Evolutionary conservation across 192 early-diverging fungal genomes (phyloP).

Genomic region (Pilobolus umbonatus): DNA sequence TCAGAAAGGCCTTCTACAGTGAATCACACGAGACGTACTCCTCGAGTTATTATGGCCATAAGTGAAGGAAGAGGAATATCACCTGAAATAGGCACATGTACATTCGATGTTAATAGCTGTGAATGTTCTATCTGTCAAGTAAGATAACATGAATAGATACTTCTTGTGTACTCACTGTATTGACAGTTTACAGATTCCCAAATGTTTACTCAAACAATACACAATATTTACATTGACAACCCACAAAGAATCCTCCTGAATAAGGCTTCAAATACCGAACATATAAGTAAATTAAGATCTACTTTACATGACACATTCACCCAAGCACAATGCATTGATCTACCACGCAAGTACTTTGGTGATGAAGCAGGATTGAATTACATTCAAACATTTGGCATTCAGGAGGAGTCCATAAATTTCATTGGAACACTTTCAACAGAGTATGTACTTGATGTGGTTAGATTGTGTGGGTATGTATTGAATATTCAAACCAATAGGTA

Average conservation of each 20-base stretch:
- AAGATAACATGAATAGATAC: neutral
- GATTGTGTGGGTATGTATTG: neutral
- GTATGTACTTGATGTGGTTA: constrained; percentile 31
- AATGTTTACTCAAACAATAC: constrained; percentile 56
- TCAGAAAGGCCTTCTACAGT: neutral
- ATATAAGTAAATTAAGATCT: no score
- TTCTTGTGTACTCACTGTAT: neutral
- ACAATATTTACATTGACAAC: constrained; percentile 52
- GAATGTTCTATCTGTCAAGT: constrained; percentile 62
- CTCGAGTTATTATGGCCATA: constrained; percentile 37
- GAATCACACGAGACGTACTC: neutral
- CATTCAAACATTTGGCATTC: constrained; percentile 38
- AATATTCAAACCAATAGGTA: constrained; percentile 26
- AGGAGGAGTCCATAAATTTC: constrained; percentile 39
- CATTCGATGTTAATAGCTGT: constrained; percentile 49
- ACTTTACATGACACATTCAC: constrained; percentile 28
- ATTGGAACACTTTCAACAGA: constrained; percentile 43
- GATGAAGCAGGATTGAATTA: constrained; percentile 33
- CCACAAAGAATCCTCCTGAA: constrained; percentile 57
- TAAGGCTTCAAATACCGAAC: no score
- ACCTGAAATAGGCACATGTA: constrained; percentile 42
- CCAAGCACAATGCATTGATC: constrained; percentile 41
- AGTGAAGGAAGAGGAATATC: constrained; percentile 51
- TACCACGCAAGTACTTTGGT: constrained; percentile 57
- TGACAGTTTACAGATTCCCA: constrained; percentile 58